A percentile compares a stretch with the other conserved stretches of the same genome.
Conservation (phyloP, 331 rosid species). For the Dryas integrifolia region DNA sequence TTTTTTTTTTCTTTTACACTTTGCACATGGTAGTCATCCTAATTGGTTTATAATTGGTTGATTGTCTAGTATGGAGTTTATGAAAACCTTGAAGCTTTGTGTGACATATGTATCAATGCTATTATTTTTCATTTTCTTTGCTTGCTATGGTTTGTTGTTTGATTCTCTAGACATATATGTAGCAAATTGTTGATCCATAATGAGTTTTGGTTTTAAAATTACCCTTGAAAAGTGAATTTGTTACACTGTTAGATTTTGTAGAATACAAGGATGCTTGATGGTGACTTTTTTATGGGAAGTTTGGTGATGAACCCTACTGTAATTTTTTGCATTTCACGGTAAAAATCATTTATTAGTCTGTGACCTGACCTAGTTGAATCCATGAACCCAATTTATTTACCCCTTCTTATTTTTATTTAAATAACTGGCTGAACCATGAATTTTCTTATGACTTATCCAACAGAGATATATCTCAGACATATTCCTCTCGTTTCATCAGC, state of each 20-base stretch:
- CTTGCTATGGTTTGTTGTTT: neutral
- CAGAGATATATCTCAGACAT: too few species aligned
- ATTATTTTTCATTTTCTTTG: neutral
- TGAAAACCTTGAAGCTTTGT: neutral
- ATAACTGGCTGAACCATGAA: too few species aligned
- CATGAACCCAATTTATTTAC: too few species aligned
- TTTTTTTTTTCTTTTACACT: conserved; percentile 17
- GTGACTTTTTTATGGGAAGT: neutral
- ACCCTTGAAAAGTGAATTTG: conserved; percentile 1
- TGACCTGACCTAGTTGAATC: too few species aligned
- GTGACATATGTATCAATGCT: neutral
- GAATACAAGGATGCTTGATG: conserved; percentile 6
- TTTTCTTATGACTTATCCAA: too few species aligned
- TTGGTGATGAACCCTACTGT: neutral
- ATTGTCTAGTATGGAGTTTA: conserved; percentile 3
- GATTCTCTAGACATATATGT: neutral
- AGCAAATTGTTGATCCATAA: neutral
- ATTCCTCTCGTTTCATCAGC: too few species aligned
- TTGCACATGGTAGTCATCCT: conserved; percentile 18
- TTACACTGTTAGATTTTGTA: neutral
- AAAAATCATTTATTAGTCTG: too few species aligned
- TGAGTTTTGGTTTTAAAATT: neutral
- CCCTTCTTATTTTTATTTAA: too few species aligned
- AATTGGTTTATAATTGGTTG: conserved; percentile 4
- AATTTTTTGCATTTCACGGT: too few species aligned